A percentile compares a stretch with the other conserved stretches of the same genome.
These are phyloP conservation scores for Globisporangium apiculatum DNA, from an alignment of 352 stramenopile genomes.

Conservation along the genomic window DNA sequence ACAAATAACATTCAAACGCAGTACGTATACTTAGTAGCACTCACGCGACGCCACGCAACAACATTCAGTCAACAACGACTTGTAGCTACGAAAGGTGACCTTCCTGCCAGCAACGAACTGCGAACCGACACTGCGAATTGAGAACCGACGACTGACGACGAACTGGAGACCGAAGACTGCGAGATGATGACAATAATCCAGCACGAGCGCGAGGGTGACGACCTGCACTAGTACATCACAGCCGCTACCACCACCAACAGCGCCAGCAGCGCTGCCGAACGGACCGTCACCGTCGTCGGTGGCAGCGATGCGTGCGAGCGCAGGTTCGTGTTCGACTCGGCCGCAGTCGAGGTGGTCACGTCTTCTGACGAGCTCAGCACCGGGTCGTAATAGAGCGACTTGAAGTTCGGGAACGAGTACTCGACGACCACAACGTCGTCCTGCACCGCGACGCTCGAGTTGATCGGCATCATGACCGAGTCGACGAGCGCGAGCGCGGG, in stretches of 20 bases:
- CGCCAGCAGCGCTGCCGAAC: neutral
- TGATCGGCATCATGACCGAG: conserved; percentile 6
- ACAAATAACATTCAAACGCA: too few species aligned
- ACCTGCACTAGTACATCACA: too few species aligned
- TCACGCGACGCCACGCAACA: too few species aligned
- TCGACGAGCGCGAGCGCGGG: conserved; percentile 9
- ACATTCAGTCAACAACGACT: too few species aligned
- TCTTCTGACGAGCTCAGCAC: conserved; percentile 4
- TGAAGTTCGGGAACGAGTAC: conserved; percentile 10
- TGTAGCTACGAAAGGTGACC: too few species aligned
- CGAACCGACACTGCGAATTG: too few species aligned
- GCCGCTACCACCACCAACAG: neutral
- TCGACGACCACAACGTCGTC: conserved; percentile 3
- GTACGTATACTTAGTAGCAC: too few species aligned
- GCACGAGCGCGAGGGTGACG: too few species aligned
- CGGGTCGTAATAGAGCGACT: conserved; percentile 4
- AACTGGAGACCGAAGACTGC: too few species aligned
- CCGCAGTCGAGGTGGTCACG: neutral
- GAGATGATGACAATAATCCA: too few species aligned
- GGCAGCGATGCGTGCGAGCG: neutral
- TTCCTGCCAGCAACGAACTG: too few species aligned
- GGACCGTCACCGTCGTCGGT: neutral
- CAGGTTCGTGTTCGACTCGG: neutral
- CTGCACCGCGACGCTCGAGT: conserved; percentile 1
- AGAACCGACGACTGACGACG: too few species aligned